Percentiles rank a stretch among this genome's conserved stretches.
phyloP scores from a whole-genome alignment of 495 filamentous ascomycete genomes.

The Hyaloscypha finlandica region DNA sequence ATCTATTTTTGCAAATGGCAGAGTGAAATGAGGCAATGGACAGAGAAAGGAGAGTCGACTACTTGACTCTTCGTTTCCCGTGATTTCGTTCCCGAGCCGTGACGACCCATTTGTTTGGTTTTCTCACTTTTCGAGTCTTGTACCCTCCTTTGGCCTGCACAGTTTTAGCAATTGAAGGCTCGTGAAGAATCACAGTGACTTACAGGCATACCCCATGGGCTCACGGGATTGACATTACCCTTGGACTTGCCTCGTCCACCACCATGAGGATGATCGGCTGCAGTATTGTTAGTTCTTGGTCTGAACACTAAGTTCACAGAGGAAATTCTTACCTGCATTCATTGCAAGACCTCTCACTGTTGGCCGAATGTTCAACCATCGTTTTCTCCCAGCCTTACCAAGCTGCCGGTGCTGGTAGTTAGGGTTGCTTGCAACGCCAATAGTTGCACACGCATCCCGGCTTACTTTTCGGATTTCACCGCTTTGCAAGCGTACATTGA shows the following conservation, averaged over 20 bases:
- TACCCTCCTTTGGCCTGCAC: slow-evolving; percentile 85
- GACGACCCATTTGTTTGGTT: slow-evolving; percentile 81
- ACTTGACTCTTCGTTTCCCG: slow-evolving; percentile 64
- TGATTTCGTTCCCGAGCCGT: slow-evolving; percentile 73
- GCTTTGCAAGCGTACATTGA: slow-evolving; percentile 83
- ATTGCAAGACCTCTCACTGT: slow-evolving; percentile 96
- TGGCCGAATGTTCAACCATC: slow-evolving; percentile 91
- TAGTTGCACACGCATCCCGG: slow-evolving; percentile 88
- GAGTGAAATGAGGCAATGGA: slow-evolving; percentile 1
- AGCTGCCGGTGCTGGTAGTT: slow-evolving; percentile 87
- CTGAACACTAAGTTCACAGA: slow-evolving; percentile 6
- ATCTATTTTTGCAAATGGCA: slow-evolving; percentile 20
- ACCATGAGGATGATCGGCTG: slow-evolving; percentile 88
- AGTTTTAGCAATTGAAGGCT: slow-evolving; percentile 11
- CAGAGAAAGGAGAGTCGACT: slow-evolving; percentile 3
- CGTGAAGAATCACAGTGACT: slow-evolving; percentile 38
- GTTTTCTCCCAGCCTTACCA: slow-evolving; percentile 88
- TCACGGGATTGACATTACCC: slow-evolving; percentile 92
- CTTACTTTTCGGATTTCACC: slow-evolving; percentile 87
- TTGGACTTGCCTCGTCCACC: slow-evolving; percentile 98
- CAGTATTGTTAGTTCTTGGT: slow-evolving; percentile 33
- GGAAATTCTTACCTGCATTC: slow-evolving; percentile 72
- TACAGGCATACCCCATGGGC: slow-evolving; percentile 95
- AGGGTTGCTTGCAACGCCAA: slow-evolving; percentile 90
- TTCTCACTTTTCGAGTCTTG: slow-evolving; percentile 81